A percentile compares a stretch with the other conserved stretches of the same genome.
These are phyloP conservation scores for Alternaria incomplexa DNA, from an alignment of 2,329 filamentous ascomycete species.

Conservation along the genomic window DNA sequence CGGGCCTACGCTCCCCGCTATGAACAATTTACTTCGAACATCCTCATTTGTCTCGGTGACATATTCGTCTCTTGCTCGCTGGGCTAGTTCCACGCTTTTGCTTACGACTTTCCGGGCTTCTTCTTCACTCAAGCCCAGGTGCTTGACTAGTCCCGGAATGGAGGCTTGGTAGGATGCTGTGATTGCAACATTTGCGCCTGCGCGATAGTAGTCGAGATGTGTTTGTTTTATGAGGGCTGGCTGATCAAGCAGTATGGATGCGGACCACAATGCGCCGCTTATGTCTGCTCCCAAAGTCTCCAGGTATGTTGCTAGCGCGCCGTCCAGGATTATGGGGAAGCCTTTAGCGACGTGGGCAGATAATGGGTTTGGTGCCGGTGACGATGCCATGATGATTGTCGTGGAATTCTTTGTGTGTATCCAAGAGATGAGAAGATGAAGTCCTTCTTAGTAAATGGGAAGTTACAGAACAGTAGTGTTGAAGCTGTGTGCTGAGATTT, in stretches of 20 bases:
- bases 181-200: slow-evolving; percentile 56
- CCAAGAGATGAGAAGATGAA: not conserved
- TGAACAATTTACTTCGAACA: slow-evolving; percentile 27
- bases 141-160: slow-evolving; percentile 48
- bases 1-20: slow-evolving; percentile 56
- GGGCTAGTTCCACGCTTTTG: slow-evolving; percentile 51
- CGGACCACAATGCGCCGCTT: slow-evolving; percentile 54
- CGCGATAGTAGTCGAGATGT: slow-evolving; percentile 53
- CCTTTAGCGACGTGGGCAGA: slow-evolving; percentile 21
- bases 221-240: slow-evolving; percentile 51
- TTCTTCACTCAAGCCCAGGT: slow-evolving; percentile 42
- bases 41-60: slow-evolving; percentile 10
- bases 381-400: not conserved
- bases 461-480: not conserved
- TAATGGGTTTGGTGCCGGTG: not conserved
- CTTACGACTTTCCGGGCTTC: slow-evolving; percentile 47
- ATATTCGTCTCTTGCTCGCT: slow-evolving; percentile 46
- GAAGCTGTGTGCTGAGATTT: not conserved
- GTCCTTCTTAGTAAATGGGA: not conserved
- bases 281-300: slow-evolving; percentile 54
- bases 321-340: slow-evolving; percentile 51
- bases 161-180: slow-evolving; percentile 57
- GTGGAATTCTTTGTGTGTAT: not conserved
- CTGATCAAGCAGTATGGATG: slow-evolving; percentile 48
- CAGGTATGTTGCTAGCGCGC: slow-evolving; percentile 56